phyloP scores from a whole-genome alignment of 352 stramenopile genomes.

The Peronosclerospora sorghi region DNA sequence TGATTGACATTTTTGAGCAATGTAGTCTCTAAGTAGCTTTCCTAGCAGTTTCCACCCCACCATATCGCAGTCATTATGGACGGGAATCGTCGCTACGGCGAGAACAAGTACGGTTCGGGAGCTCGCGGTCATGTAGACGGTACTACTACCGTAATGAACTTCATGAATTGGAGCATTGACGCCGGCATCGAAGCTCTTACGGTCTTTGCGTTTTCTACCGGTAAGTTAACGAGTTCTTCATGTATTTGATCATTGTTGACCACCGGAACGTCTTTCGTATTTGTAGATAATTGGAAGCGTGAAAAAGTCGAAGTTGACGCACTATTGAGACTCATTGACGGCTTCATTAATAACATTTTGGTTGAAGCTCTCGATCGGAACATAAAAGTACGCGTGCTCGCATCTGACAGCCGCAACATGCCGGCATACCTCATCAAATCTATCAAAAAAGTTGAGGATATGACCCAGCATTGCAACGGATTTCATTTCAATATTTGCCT shows the following conservation, averaged over 20 bases:
- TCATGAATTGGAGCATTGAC: slow-evolving; percentile 94
- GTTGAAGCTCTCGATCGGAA: slow-evolving; percentile 82
- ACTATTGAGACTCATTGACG: slow-evolving; percentile 91
- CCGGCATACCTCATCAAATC: slow-evolving; percentile 43
- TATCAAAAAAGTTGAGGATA: slow-evolving; percentile 69
- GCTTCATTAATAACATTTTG: slow-evolving; percentile 89
- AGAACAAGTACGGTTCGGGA: slow-evolving; percentile 63
- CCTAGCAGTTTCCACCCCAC: slow-evolving; percentile 64
- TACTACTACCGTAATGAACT: slow-evolving; percentile 91
- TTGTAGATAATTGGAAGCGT: slow-evolving; percentile 90
- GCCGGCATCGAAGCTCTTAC: slow-evolving; percentile 84
- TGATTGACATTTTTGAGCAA: too few species aligned
- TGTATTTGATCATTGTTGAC: not conserved
- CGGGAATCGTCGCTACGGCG: slow-evolving; percentile 92
- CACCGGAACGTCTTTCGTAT: slow-evolving; percentile 1
- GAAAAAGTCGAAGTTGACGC: slow-evolving; percentile 77
- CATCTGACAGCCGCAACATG: slow-evolving; percentile 68
- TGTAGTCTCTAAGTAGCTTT: too few species aligned
- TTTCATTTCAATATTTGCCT: slow-evolving; percentile 79
- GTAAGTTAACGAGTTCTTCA: slow-evolving; percentile 12
- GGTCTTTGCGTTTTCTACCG: slow-evolving; percentile 92
- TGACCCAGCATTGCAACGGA: slow-evolving; percentile 77
- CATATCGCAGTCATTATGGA: slow-evolving; percentile 96
- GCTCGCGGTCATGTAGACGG: slow-evolving; percentile 89
- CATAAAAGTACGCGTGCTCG: slow-evolving; percentile 84